Evolutionary conservation across 2,329 filamentous ascomycete species (phyloP), one percentile per base, ranked within the genome.

Genomic region (Akanthomyces muscarius): DNA sequence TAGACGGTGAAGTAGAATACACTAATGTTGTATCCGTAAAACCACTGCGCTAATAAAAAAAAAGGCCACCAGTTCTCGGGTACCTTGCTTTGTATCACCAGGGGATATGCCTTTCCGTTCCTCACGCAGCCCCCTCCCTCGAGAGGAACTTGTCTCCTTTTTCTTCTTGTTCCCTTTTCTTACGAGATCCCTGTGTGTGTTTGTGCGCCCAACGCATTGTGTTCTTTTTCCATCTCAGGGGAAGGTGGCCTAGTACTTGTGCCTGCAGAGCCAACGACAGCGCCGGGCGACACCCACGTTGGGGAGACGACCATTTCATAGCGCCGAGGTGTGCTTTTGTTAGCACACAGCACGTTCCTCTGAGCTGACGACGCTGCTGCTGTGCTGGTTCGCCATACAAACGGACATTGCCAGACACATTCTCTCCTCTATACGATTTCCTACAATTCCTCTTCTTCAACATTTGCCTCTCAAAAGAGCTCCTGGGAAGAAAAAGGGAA

Each of bases 281-380:
- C 30, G 36, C 58, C 7, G 58, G n/a, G 38, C 44, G 38, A 45
- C 58, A 61, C 58, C 58, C 58, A 61, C 58, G 48, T 61, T 61
- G 36, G 38, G 33, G 18, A 42, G 14, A 6, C 25, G 13, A 38
- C 45, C 41, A 18, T 59, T 50, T 50, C n/a, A 55, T 44, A 55
- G 53, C 53, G 53, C 38, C 53, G 16, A 44, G 38, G 13, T 41
- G 38, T 41, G 14, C 33, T 36, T 36, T 36, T 14, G 13, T 16
- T 5, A 16, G 38, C 10, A 11, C 36, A 41, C 4, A n/a, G n/a
- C n/a, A 36, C 33, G 33, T 36, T 36, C 45, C 8, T 13, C 21
- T 25, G 21, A 6, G 45, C 45, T 48, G 45, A 48, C 45, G 45
- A 48, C 45, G 45, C 16, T 30, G 28, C 28, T 30, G 33, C 33